Percentiles rank a stretch among this genome's conserved stretches.
Evolutionary conservation across 495 filamentous ascomycete species (phyloP).

Genomic region (Zalerion maritima): DNA sequence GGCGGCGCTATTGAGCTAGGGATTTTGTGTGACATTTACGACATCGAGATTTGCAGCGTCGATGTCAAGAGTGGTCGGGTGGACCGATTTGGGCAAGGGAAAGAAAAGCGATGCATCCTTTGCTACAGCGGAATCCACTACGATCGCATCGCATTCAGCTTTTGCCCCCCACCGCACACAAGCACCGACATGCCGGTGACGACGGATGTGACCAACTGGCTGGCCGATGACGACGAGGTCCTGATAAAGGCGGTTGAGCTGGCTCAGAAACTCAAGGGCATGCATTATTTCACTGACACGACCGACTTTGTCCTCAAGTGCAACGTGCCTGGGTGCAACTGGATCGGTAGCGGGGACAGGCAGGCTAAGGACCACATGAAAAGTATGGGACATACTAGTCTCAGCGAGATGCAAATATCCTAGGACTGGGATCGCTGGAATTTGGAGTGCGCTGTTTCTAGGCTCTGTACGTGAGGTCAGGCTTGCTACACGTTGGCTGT

Average conservation of each 20-base stretch:
- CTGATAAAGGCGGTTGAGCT: conserved; percentile 55
- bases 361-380: conserved; percentile 53
- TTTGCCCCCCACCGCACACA: conserved; percentile 41
- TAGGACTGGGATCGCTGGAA: no score
- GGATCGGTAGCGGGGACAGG: conserved; percentile 59
- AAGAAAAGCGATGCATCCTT: conserved; percentile 55
- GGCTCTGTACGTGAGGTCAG: no score
- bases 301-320: conserved; percentile 70
- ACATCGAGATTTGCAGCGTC: conserved; percentile 73
- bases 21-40: conserved; percentile 74
- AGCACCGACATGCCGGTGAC: conserved; percentile 47
- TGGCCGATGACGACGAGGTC: conserved; percentile 50
- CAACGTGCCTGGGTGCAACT: conserved; percentile 48
- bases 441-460: no score
- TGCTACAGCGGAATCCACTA: conserved; percentile 95
- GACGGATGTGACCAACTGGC: conserved; percentile 68
- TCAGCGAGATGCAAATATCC: no score
- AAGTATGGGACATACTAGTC: conserved; percentile 52
- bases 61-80: conserved; percentile 41
- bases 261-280: conserved; percentile 47
- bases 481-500: no score
- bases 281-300: conserved; percentile 86
- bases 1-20: conserved; percentile 83
- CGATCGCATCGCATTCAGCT: conserved; percentile 70
- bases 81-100: conserved; percentile 73